Evolutionary conservation across 768 basidiomycete genomes (phyloP).

Genomic region (Lyophyllum atratum): DNA sequence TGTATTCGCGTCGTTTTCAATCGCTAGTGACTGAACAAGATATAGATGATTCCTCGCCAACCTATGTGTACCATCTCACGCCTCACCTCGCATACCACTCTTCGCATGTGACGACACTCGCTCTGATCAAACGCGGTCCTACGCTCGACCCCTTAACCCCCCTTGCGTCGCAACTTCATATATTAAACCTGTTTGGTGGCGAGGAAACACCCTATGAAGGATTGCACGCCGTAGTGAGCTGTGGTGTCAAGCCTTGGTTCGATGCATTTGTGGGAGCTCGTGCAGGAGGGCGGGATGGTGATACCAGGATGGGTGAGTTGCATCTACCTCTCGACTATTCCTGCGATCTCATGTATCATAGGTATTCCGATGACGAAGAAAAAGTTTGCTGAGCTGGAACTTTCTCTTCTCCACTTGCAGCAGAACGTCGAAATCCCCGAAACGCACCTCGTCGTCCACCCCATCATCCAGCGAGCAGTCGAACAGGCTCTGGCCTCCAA

Average conservation of each 20-base stretch:
- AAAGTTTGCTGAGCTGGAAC: slow-evolving; percentile 97
- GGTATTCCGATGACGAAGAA: slow-evolving; percentile 98
- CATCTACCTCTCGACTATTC: not conserved
- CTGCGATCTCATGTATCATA: slow-evolving; percentile 17
- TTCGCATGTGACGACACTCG: slow-evolving; percentile 81
- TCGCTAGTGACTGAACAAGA: slow-evolving; percentile 11
- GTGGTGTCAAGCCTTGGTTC: slow-evolving; percentile 97
- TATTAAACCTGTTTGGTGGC: slow-evolving; percentile 88
- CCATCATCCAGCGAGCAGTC: slow-evolving; percentile 84
- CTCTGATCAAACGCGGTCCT: slow-evolving; percentile 90
- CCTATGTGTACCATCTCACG: slow-evolving; percentile 67
- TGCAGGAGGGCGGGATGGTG: slow-evolving; percentile 71
- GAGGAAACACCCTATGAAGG: slow-evolving; percentile 94
- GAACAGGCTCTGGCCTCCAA: slow-evolving; percentile 63
- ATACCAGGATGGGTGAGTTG: slow-evolving; percentile 72
- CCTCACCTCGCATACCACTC: slow-evolving; percentile 79
- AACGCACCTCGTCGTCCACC: slow-evolving; percentile 90
- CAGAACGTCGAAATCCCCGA: slow-evolving; percentile 99
- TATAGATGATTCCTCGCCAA: slow-evolving; percentile 66
- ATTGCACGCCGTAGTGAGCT: slow-evolving; percentile 92
- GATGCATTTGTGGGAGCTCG: slow-evolving; percentile 94
- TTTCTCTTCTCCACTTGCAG: slow-evolving; percentile 91
- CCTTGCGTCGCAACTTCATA: slow-evolving; percentile 84
- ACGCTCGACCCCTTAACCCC: slow-evolving; percentile 80
- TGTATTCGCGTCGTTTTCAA: slow-evolving; percentile 17